Percentiles rank a stretch among this genome's conserved stretches.
Evolutionary conservation across 345 rosid species (phyloP).

Genomic region (Moricandia arvensis): DNA sequence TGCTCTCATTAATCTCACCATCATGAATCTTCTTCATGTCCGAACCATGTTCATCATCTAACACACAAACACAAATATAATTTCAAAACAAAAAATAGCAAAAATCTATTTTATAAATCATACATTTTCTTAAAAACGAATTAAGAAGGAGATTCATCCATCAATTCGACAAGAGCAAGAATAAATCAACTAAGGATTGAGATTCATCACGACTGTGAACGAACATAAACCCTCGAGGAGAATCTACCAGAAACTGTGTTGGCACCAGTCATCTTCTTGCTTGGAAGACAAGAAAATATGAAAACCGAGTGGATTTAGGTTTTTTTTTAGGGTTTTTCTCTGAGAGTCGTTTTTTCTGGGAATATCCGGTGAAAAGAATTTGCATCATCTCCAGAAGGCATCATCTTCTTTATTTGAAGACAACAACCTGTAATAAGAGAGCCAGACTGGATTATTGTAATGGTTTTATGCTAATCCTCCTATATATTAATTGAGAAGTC

Average conservation of each 20-base stretch:
- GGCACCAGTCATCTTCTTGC: slow-evolving; percentile 25
- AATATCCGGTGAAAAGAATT: not conserved
- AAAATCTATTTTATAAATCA: not conserved
- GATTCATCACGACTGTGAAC: not conserved
- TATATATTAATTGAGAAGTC: too few species aligned
- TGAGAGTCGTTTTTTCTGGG: not conserved
- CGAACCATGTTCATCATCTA: slow-evolving; percentile 22
- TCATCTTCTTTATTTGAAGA: not conserved
- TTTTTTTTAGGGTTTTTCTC: not conserved
- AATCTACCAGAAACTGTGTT: slow-evolving; percentile 23
- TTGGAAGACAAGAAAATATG: not conserved
- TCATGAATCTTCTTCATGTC: slow-evolving; percentile 36
- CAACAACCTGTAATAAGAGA: not conserved
- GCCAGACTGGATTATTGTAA: not conserved
- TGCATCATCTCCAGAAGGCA: not conserved
- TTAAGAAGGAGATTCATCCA: not conserved
- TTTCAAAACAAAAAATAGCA: not conserved
- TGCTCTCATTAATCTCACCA: slow-evolving; percentile 49
- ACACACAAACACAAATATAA: not conserved
- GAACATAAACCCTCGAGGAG: not conserved
- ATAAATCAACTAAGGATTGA: not conserved
- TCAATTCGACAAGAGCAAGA: not conserved
- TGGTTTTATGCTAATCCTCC: not conserved
- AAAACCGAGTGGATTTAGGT: not conserved
- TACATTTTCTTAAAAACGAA: not conserved